These are phyloP conservation scores for Pseudocercospora musae DNA, from an alignment of 2,329 filamentous ascomycete species.

Conservation along the genomic window DNA sequence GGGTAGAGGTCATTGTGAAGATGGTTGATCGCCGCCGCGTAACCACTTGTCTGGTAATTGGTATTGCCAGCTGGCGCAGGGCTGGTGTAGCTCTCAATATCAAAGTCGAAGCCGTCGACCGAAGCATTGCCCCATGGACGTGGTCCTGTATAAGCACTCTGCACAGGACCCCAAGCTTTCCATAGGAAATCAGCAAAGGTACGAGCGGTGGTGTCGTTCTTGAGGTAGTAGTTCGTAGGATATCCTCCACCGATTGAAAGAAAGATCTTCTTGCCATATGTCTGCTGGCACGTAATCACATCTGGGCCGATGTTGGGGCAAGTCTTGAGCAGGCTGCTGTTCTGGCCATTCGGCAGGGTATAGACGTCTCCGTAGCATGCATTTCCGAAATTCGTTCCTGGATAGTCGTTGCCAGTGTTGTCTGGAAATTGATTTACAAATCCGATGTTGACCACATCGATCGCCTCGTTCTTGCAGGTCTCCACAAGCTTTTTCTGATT, in stretches of 20 bases:
- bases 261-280: conserved; percentile 45
- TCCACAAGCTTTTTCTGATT: conserved; percentile 48
- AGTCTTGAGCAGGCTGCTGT: conserved; percentile 13
- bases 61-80: conserved; percentile 24
- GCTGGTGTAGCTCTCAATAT: conserved; percentile 42
- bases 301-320: conserved; percentile 35
- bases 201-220: conserved; percentile 40
- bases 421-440: conserved; percentile 56
- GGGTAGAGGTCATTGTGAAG: conserved; percentile 43
- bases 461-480: conserved; percentile 45
- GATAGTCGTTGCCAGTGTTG: conserved; percentile 43
- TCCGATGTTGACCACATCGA: conserved; percentile 56
- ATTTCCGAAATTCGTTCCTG: conserved; percentile 52
- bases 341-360: conserved; percentile 14
- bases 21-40: conserved; percentile 46
- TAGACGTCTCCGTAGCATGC: conserved; percentile 17
- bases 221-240: conserved; percentile 43
- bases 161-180: conserved; percentile 42
- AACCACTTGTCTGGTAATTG: conserved; percentile 36
- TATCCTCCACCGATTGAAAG: conserved; percentile 46
- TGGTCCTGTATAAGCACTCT: conserved; percentile 28
- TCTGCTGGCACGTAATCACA: conserved; percentile 46
- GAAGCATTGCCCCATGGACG: conserved; percentile 49
- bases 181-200: conserved; percentile 46
- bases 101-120: conserved; percentile 55